Evolutionary conservation across 257 asterid species (phyloP), one percentile per base, ranked within the genome.

Genomic region (Nicotiana undulata): DNA sequence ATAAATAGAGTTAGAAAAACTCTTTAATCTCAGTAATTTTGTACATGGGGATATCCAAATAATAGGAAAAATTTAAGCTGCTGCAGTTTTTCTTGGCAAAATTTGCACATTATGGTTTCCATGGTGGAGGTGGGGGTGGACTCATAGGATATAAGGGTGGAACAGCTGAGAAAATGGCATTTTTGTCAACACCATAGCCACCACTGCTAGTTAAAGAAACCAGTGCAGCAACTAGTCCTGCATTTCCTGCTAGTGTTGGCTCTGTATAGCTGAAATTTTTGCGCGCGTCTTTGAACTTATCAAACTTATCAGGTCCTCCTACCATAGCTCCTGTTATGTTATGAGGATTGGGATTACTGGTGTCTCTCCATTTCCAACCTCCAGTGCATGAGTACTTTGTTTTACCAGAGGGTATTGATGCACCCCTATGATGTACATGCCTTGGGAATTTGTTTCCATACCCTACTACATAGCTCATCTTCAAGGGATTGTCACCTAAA

Each of bases 111-210:
- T 49, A 74, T 77, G 98, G 98, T 90, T 46, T 90, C 98, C 97
- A 93, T 28, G 98, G 99, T 32, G 97, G 88, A 6, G 99, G 94
- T 12, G 99, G 99, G 0, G 99, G 95, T 4, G 98, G 95, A 76
- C 52, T 86, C 29, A 32, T 6, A 15, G 94, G 89, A 67, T 89
- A 91, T 70, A 91, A 58, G 10, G 97, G 97, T 6, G 95, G 99
- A 84, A 95, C 92, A 20, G 92, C 89, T 0, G 97, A 82, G 82
- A 95, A 95, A 12, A 95, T 92, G 0, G 85, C 68, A 83, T 93
- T 95, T 80, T 80, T 93, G 37, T 93, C 93, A 4, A 93, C 89
- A 20, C 97, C 90, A 72, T 32, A 20, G 34, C 88, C 91, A 11
- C 91, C 93, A 59, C 89, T 88, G 63, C 83, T 40, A 28, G 98